Evolutionary conservation across 345 rosid species (phyloP), one percentile per base, ranked within the genome.

Genomic region (Limnanthes douglasii): DNA sequence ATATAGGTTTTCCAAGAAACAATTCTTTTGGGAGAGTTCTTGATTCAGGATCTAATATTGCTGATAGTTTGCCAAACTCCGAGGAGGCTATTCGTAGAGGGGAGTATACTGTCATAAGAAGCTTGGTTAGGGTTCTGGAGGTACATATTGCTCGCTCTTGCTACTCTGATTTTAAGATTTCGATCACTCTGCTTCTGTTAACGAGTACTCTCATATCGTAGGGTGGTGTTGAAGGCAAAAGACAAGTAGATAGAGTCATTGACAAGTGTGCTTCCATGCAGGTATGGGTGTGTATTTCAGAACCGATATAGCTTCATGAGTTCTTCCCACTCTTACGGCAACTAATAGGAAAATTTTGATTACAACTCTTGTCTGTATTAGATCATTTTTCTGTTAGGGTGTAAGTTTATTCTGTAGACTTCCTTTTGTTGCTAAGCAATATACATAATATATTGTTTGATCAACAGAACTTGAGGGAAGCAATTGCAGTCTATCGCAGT

Each of bases 141-240:
- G 98, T 90, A 72, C 28, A 27, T 39, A 28, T 26, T 43, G 7
- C 15, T 17, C 7, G 41, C 40, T 20, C 15, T 32, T 23, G 13
- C 36, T 38, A 32, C 35, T 60, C 37, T 30, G 22, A 32, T 37
- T 48, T 53, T 43, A 29, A 38, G 25, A 33, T 42, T 40, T 37
- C 26, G 24, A 37, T 39, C 31, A 34, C 53, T 24, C 36, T 31
- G 11, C 61, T 42, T 59, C 17, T 27, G 56, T 54, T 51, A 39
- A 48, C 23, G 24, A 39, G 37, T 38, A 31, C 48, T 54, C 34
- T 27, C 18, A 38, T 57, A 31, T 26, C 46, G 27, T 49, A 90
- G 98, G 95, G 98, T 50, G 98, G 98, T 48, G 94, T 83, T 29
- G 98, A 90, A 65, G 95, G 95, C 41, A 90, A 90, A 73, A 66